Evolutionary conservation across 202 grass and related monocot genomes (phyloP), one percentile per base, ranked within the genome.

Genomic region (Zoysia matrella): DNA sequence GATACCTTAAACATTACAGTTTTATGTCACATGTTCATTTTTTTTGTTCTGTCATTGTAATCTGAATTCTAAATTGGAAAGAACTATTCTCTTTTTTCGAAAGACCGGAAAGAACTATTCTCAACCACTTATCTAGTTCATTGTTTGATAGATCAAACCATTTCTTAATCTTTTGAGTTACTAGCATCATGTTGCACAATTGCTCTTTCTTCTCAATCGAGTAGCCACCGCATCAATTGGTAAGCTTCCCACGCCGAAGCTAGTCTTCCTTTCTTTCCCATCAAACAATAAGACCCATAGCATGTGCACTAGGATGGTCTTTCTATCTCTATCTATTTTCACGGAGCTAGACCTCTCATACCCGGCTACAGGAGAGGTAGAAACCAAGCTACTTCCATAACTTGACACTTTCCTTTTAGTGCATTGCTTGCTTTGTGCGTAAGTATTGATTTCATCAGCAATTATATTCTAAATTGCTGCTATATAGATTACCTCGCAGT

Each of bases 401-500:
- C n/a, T n/a, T n/a, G n/a, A n/a, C n/a, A n/a, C n/a, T n/a, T n/a
- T n/a, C n/a, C n/a, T n/a, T n/a, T n/a, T n/a, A n/a, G n/a, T n/a
- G n/a, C n/a, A n/a, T 77, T 77, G 48, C 64, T 61, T 55, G 13
- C 45, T 62, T 39, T 73, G 15, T 56, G 50, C 55, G 53, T 14
- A 42, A 48, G 6, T 13, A 8, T 8, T 55, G 12, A 43, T 73
- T 57, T 62, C 39, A 43, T 69, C 58, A 47, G 60, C 4, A 8
- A 71, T 3, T 45, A 7, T 58, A 7, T 62, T 57, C 43, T 42
- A 55, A 44, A 47, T 58, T 55, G 49, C 9, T 69, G 39, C 4
- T 65, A 40, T 65, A 50, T 65, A 74, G 6, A 51, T 73, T 51
- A n/a, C 69, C 15, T 67, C 80, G 13, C 64, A 40, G 4, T 69